These are phyloP conservation scores for Silene latifolia DNA, from an alignment of 148 eudicot genomes.

Conservation along the genomic window DNA sequence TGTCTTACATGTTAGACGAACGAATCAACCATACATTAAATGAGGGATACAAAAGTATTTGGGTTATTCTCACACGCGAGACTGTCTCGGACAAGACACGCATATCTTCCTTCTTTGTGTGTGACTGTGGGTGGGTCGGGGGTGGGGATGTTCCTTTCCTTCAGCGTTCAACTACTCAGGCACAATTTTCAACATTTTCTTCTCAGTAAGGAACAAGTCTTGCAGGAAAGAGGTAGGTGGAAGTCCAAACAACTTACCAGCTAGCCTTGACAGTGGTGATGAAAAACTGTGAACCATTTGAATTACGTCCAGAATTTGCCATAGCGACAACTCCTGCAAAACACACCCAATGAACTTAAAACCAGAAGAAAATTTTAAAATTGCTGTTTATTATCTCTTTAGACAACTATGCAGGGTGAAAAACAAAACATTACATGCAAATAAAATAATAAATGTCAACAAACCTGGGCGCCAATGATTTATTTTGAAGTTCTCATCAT, in stretches of 20 bases:
- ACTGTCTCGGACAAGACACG: too few species aligned
- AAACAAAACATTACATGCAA: not conserved
- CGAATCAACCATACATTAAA: too few species aligned
- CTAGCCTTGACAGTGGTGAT: slow-evolving; percentile 89
- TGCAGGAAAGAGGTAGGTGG: not conserved
- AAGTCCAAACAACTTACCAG: slow-evolving; percentile 54
- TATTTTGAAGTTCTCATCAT: slow-evolving; percentile 75
- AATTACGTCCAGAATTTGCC: slow-evolving; percentile 90
- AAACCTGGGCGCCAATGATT: slow-evolving; percentile 85
- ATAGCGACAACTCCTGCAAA: slow-evolving; percentile 81
- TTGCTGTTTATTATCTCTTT: too few species aligned
- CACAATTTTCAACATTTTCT: too few species aligned
- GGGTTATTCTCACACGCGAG: too few species aligned
- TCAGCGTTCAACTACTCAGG: too few species aligned
- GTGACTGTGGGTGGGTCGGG: too few species aligned
- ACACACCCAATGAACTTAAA: not conserved
- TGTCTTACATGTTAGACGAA: too few species aligned
- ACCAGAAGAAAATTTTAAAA: not conserved
- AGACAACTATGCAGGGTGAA: not conserved
- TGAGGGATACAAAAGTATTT: too few species aligned
- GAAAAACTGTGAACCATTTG: slow-evolving; percentile 94
- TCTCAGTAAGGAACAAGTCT: not conserved
- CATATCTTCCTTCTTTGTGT: too few species aligned
- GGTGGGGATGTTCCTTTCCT: too few species aligned
- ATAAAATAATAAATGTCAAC: not conserved